Conservation (phyloP, 129 eudicot species). For the Flaveria linearis region DNA sequence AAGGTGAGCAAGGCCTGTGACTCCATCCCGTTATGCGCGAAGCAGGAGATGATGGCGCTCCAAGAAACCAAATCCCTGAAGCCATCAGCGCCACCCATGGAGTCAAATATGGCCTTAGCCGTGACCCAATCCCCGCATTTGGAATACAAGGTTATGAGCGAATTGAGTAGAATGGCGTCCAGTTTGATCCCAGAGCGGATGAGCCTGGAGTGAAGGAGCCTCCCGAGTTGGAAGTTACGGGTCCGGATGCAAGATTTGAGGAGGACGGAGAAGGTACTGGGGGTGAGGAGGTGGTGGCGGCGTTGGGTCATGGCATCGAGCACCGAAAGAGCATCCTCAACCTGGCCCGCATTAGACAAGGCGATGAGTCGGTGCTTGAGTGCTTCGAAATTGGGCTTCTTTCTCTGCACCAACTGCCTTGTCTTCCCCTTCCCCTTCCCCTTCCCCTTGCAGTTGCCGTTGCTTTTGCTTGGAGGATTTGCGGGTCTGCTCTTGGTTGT, state of each 20-base stretch:
- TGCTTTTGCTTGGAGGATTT: not conserved
- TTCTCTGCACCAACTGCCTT: not conserved
- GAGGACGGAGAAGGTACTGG: conserved; percentile 55
- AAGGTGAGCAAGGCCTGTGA: conserved; percentile 49
- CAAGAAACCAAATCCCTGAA: conserved; percentile 63
- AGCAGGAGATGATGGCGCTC: conserved; percentile 69
- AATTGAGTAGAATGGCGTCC: conserved; percentile 48
- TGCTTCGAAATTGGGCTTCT: conserved; percentile 34
- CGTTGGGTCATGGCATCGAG: conserved; percentile 49
- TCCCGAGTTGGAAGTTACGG: conserved; percentile 50
- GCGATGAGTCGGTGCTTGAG: conserved; percentile 48
- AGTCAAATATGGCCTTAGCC: conserved; percentile 52
- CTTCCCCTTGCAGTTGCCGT: not conserved
- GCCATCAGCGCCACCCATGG: conserved; percentile 46
- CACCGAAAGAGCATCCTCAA: conserved; percentile 40
- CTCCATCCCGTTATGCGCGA: conserved; percentile 46
- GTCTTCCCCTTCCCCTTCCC: not conserved
- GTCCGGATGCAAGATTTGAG: conserved; percentile 73
- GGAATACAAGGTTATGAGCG: conserved; percentile 60
- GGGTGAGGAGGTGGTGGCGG: conserved; percentile 47
- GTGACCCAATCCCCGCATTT: conserved; percentile 66
- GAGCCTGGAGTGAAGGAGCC: conserved; percentile 50
- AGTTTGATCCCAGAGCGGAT: conserved; percentile 36
- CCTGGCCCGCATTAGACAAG: conserved; percentile 46
- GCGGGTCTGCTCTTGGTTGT: too few species aligned